Base-by-base conservation (phyloP, 1,139 yeast genomes). In the Zhuliangozyma blackwelliae region DNA sequence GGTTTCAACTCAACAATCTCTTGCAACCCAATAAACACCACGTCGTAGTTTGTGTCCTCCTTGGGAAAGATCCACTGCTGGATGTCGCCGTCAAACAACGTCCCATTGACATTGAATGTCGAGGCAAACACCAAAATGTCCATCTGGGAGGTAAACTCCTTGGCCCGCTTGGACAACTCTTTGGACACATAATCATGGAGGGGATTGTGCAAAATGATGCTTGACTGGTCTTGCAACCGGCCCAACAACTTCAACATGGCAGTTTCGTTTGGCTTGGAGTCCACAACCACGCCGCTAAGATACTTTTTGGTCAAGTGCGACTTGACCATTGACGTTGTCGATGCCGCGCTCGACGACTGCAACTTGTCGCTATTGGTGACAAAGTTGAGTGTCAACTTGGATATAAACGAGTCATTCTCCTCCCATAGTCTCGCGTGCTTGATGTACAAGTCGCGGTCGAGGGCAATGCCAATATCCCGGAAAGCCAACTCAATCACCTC, bases 1-100 rank as follows among this genome's bases (percentile, higher is more conserved):
- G 99, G 88, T 5, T 90, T 83, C 35, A 94, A 65, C 57, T 90
- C 97, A 10, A 92, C 92, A 36, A 92, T 82, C 55, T 94, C 99
- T 58, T 94, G 96, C 39, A 94, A 67, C 2, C 96, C 97, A 45
- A 94, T 71, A 23, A 85, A 78, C 30, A 85, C 86, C 13, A 92
- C 55, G 55, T 90, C 97, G 35, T 33, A 43, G 36, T 31, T 37
- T 16, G 16, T 4, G 10, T 39, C 39, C 19, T 36, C 42, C 19
- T 40, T 32, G 41, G 89, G 88, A 43, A 72, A 79, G 3, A 84
- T 45, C 84, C 89, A 81, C 2, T 65, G 57, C 2, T 59, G 55
- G n/a, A 81, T 59, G 46, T 73, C 76, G 1, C 75, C 82, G 10
- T 72, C 71, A 35, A 69, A 65, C 12, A 68, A 56, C 12, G 72